These are phyloP conservation scores for Keqinozyma sinolaborantium DNA, from an alignment of 1,139 yeast genomes.

Conservation along the genomic window DNA sequence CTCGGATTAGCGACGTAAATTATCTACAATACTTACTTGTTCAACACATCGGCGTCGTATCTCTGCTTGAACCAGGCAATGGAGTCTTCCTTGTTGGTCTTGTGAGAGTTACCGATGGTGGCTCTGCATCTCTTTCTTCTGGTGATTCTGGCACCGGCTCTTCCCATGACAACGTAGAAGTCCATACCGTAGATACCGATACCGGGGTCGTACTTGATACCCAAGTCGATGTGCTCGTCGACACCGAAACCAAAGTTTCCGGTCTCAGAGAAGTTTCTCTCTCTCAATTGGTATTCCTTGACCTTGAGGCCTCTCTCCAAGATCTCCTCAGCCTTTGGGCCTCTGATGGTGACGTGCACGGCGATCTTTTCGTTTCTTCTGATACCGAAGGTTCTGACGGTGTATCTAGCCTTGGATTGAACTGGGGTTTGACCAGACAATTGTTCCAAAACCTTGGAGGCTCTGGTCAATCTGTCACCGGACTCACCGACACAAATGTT, in stretches of 20 bases:
- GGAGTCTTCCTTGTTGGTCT: slow-evolving; percentile 90
- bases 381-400: slow-evolving; percentile 99
- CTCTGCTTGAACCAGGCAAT: slow-evolving; percentile 99
- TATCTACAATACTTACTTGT: slow-evolving; percentile 50
- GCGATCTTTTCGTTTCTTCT: slow-evolving; percentile 99
- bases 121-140: slow-evolving; percentile 98
- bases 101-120: slow-evolving; percentile 89
- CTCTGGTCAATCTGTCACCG: slow-evolving; percentile 99
- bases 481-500: slow-evolving; percentile 99
- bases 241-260: slow-evolving; percentile 99
- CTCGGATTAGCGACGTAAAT: neutral
- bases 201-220: slow-evolving; percentile 99
- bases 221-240: slow-evolving; percentile 99
- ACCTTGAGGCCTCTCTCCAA: slow-evolving; percentile 99
- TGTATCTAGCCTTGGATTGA: slow-evolving; percentile 99
- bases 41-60: slow-evolving; percentile 97
- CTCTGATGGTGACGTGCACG: slow-evolving; percentile 99
- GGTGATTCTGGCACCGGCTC: slow-evolving; percentile 99
- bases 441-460: slow-evolving; percentile 99
- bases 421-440: slow-evolving; percentile 99
- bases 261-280: slow-evolving; percentile 94
- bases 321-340: slow-evolving; percentile 99
- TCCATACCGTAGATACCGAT: slow-evolving; percentile 99
- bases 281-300: slow-evolving; percentile 96
- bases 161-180: slow-evolving; percentile 98